These are phyloP conservation scores for Plasmodium malariae DNA, from an alignment of 169 alveolate genomes.

Conservation along the genomic window DNA sequence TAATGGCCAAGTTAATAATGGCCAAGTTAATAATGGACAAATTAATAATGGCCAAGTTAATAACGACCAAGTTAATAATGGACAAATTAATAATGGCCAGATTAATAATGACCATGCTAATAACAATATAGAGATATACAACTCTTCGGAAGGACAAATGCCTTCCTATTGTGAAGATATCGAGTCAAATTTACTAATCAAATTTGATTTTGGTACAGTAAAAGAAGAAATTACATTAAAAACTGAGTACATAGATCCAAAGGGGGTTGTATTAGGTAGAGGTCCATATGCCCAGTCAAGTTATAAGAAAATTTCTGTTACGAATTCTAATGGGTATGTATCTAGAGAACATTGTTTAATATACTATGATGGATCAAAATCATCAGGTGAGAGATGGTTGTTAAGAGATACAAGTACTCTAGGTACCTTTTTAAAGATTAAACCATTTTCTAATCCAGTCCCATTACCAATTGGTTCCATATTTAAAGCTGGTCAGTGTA, in stretches of 20 bases:
- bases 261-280: constrained; percentile 89
- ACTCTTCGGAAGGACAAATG: constrained; percentile 16
- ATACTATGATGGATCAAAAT: constrained; percentile 88
- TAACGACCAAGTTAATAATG: neutral
- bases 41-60: too few species aligned
- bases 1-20: too few species aligned
- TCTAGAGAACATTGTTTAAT: constrained; percentile 92
- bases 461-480: constrained; percentile 86
- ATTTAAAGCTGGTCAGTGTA: constrained; percentile 93
- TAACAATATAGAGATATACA: constrained; percentile 22
- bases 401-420: constrained; percentile 90
- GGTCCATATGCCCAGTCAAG: constrained; percentile 88
- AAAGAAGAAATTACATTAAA: constrained; percentile 68
- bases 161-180: constrained; percentile 55
- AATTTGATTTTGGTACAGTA: constrained; percentile 61
- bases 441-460: constrained; percentile 89
- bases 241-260: constrained; percentile 86
- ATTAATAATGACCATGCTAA: neutral
- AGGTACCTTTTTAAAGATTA: constrained; percentile 91
- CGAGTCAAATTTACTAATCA: constrained; percentile 42
- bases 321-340: constrained; percentile 91
- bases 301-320: constrained; percentile 85
- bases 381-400: constrained; percentile 87
- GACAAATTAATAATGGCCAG: neutral
- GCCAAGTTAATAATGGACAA: too few species aligned